Conservation (phyloP, 1,139 yeast species). For the Suhomyces atakaporum region DNA sequence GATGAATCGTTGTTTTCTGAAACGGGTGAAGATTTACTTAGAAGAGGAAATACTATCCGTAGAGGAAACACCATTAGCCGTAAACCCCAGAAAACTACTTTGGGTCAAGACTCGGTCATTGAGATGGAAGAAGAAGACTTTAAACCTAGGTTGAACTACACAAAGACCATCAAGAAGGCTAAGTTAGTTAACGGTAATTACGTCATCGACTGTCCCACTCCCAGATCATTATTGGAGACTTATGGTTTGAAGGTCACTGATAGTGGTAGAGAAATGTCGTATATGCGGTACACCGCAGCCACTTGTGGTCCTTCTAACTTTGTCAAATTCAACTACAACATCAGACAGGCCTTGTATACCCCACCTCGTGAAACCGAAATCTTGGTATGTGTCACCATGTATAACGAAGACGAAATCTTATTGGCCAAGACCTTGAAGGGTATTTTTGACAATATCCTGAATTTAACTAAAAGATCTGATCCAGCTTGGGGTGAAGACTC, state of each 20-base stretch:
- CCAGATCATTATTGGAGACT: constrained; percentile 56
- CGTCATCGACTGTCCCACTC: constrained; percentile 79
- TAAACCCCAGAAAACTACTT: constrained; percentile 18
- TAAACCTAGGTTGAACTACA: constrained; percentile 45
- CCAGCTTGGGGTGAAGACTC: constrained; percentile 77
- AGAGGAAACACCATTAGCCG: constrained; percentile 24
- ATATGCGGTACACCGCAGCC: constrained; percentile 79
- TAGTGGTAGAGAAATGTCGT: constrained; percentile 64
- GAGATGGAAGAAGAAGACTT: constrained; percentile 43
- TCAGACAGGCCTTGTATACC: constrained; percentile 66
- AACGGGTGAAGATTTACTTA: constrained; percentile 41
- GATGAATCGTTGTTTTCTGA: constrained; percentile 47
- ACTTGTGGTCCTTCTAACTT: constrained; percentile 78
- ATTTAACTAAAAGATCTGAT: constrained; percentile 59
- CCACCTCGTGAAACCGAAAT: constrained; percentile 73
- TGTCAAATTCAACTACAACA: constrained; percentile 54
- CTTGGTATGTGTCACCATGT: constrained; percentile 75
- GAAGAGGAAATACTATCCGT: constrained; percentile 38
- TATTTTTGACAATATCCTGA: constrained; percentile 69
- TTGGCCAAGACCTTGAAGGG: constrained; percentile 77
- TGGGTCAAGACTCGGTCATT: constrained; percentile 15
- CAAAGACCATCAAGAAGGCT: constrained; percentile 53
- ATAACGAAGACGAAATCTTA: constrained; percentile 74
- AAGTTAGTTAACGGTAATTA: constrained; percentile 68
- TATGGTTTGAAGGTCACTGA: constrained; percentile 51